Conservation (phyloP, 2,329 filamentous ascomycete species). For the Calonectria pteridis region DNA sequence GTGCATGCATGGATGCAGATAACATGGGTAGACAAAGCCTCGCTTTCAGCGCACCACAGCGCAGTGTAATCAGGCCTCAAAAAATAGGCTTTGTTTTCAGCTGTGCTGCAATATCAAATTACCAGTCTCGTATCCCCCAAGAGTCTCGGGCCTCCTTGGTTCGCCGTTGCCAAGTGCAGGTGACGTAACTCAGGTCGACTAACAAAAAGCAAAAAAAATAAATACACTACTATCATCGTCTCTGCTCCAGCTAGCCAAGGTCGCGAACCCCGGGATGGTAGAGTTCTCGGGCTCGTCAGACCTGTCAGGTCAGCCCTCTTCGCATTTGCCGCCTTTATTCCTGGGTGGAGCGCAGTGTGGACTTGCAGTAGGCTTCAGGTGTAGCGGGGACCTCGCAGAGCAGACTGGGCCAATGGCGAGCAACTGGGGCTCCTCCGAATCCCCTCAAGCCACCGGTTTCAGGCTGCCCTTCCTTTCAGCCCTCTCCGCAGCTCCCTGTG, state of each 20-base stretch:
- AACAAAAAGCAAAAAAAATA: not conserved
- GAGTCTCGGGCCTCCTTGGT: not conserved
- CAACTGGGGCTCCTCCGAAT: not conserved
- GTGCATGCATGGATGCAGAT: not conserved
- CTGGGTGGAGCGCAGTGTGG: not conserved
- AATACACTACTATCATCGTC: not conserved
- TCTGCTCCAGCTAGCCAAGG: not conserved
- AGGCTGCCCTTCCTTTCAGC: not conserved
- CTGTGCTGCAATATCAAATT: not conserved
- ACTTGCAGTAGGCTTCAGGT: conserved; percentile 14
- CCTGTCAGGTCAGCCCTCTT: conserved; percentile 1
- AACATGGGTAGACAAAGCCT: not conserved
- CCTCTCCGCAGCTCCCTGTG: not conserved
- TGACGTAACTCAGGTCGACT: not conserved
- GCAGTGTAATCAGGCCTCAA: not conserved
- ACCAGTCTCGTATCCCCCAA: not conserved
- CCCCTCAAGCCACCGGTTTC: conserved; percentile 17
- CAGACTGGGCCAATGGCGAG: not conserved
- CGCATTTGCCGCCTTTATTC: not conserved
- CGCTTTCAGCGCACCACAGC: not conserved
- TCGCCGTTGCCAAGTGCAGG: conserved; percentile 1
- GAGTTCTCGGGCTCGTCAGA: not conserved
- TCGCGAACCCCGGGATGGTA: not conserved
- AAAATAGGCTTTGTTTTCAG: not conserved
- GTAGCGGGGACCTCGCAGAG: not conserved